Evolutionary conservation across 2,329 filamentous ascomycete species (phyloP).

Genomic region (Pseudogymnoascus sp.): DNA sequence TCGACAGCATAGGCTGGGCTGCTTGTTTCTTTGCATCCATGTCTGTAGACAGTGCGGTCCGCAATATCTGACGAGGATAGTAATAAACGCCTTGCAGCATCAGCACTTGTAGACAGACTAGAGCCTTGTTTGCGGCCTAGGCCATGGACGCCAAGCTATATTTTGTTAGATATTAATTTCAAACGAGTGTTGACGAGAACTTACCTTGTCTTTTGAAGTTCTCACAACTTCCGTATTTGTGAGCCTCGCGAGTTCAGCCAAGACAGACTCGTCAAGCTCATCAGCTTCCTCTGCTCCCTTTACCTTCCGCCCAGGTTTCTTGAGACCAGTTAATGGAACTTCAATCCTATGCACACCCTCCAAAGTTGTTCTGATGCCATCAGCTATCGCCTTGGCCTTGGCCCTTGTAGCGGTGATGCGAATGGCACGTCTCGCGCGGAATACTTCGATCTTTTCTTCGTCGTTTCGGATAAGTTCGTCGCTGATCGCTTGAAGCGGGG

Average conservation of each 20-base stretch:
- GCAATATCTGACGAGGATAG: conserved; percentile 18
- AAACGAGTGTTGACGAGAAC: not conserved
- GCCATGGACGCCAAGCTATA: conserved; percentile 15
- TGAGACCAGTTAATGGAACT: conserved; percentile 18
- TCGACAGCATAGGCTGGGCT: conserved; percentile 13
- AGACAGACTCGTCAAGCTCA: conserved; percentile 14
- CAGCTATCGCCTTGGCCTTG: conserved; percentile 21
- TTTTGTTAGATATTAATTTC: conserved; percentile 6
- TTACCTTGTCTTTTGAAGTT: conserved; percentile 5
- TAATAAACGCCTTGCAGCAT: conserved; percentile 23
- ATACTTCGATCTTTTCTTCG: conserved; percentile 25
- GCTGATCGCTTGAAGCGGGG: conserved; percentile 22
- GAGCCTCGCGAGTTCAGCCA: conserved; percentile 21
- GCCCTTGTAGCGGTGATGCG: conserved; percentile 23
- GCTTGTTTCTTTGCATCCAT: conserved; percentile 16
- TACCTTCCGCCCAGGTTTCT: conserved; percentile 8
- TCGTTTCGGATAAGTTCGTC: conserved; percentile 17
- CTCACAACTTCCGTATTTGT: conserved; percentile 23
- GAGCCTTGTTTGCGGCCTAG: conserved; percentile 13
- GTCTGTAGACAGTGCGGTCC: conserved; percentile 14
- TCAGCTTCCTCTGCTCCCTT: not conserved
- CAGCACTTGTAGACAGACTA: conserved; percentile 15
- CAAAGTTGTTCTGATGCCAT: conserved; percentile 20
- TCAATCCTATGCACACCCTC: conserved; percentile 16
- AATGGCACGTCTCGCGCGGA: conserved; percentile 20